Evolutionary conservation across 805 yeast species (phyloP).

Genomic region (Ogataea methylovora): DNA sequence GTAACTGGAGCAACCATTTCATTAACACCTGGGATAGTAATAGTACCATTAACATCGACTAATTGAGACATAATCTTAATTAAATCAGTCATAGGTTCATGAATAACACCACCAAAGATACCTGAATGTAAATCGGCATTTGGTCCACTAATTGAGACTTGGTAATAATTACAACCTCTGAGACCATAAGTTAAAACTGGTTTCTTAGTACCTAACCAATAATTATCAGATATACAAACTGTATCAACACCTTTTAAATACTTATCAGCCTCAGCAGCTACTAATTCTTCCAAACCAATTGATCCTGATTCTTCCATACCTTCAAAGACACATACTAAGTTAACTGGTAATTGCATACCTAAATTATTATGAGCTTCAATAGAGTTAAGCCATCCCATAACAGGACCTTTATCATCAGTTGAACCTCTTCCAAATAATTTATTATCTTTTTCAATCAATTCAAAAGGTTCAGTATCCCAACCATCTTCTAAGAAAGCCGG

Average conservation of each 20-base stretch:
- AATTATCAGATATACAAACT: conserved; percentile 93
- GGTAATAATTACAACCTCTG: conserved; percentile 94
- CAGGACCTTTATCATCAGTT: conserved; percentile 98
- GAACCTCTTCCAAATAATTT: conserved; percentile 88
- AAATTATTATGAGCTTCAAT: conserved; percentile 84
- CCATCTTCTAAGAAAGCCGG: conserved; percentile 93
- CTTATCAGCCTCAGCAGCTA: conserved; percentile 65
- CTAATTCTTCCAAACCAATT: conserved; percentile 78
- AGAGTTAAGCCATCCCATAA: conserved; percentile 91
- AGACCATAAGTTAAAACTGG: conserved; percentile 97
- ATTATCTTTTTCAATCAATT: conserved; percentile 58
- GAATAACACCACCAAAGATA: conserved; percentile 92
- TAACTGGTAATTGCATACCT: conserved; percentile 87
- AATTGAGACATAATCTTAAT: conserved; percentile 67
- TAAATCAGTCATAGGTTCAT: conserved; percentile 96
- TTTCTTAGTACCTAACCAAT: conserved; percentile 96
- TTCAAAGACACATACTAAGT: conserved; percentile 87
- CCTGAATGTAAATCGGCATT: conserved; percentile 97
- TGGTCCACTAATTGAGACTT: conserved; percentile 78
- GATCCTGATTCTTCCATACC: conserved; percentile 99
- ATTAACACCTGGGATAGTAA: conserved; percentile 76
- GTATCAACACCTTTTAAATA: conserved; percentile 90
- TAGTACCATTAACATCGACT: conserved; percentile 77
- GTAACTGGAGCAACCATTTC: conserved; percentile 96
- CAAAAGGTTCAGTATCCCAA: conserved; percentile 91